phyloP scores from a whole-genome alignment of 169 alveolate species.

The Cryptosporidium xiaoi region DNA sequence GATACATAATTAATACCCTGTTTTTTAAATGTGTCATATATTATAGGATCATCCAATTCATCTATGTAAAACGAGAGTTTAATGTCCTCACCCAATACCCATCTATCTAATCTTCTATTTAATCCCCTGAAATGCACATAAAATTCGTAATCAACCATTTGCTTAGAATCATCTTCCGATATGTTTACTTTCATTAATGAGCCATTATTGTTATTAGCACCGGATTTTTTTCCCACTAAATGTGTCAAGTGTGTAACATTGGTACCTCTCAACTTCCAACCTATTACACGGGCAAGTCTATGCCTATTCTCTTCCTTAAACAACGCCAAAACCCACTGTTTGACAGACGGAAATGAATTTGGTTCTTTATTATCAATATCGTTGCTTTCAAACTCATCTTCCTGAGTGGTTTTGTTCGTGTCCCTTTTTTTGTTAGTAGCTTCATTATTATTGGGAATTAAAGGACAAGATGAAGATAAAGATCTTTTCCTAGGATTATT shows the following conservation, averaged over 20 bases:
- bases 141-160: conserved; percentile 85
- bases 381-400: no score
- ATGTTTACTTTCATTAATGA: conserved; percentile 33
- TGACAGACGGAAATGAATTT: conserved; percentile 27
- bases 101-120: conserved; percentile 89
- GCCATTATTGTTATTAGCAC: not conserved
- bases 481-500: no score
- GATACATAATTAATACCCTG: conserved; percentile 78
- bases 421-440: no score
- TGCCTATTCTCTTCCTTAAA: conserved; percentile 35
- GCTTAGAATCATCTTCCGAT: conserved; percentile 16
- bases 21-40: conserved; percentile 83
- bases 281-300: conserved; percentile 58
- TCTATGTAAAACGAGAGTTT: conserved; percentile 64
- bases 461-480: no score
- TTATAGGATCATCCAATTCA: conserved; percentile 43
- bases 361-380: no score
- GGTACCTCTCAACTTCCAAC: conserved; percentile 64
- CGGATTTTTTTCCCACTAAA: conserved; percentile 28
- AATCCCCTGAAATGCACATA: conserved; percentile 89
- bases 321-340: conserved; percentile 68
- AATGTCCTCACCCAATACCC: conserved; percentile 84
- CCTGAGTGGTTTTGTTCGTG: no score
- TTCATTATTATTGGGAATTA: no score
- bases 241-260: conserved; percentile 57